These are phyloP conservation scores for Pythium aristosporum DNA, from an alignment of 352 stramenopile genomes.

Conservation along the genomic window DNA sequence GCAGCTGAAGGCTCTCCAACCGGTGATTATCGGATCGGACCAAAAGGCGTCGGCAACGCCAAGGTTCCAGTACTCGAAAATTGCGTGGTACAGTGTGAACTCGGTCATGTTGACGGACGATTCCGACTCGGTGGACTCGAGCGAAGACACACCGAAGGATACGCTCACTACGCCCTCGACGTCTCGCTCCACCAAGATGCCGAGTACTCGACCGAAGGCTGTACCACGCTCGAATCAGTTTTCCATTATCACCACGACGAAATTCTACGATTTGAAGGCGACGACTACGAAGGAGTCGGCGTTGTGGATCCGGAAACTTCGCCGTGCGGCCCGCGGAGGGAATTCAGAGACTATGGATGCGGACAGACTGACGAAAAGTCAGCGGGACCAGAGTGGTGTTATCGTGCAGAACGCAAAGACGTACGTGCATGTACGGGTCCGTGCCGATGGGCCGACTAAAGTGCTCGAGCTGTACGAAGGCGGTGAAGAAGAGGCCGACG, in stretches of 20 bases:
- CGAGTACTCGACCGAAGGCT: slow-evolving; percentile 25
- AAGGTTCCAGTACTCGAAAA: slow-evolving; percentile 78
- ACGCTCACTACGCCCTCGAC: slow-evolving; percentile 32
- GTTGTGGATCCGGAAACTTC: slow-evolving; percentile 66
- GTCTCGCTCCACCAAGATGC: slow-evolving; percentile 20
- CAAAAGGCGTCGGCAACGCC: slow-evolving; percentile 6
- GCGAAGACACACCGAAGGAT: slow-evolving; percentile 42
- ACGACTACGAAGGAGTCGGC: slow-evolving; percentile 72
- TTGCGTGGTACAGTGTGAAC: slow-evolving; percentile 77
- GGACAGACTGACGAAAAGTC: slow-evolving; percentile 20
- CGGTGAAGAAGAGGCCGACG: slow-evolving; percentile 83
- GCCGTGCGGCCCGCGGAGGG: slow-evolving; percentile 53
- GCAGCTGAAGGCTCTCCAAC: slow-evolving; percentile 61
- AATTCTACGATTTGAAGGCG: slow-evolving; percentile 84
- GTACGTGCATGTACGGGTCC: slow-evolving; percentile 82
- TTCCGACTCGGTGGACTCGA: slow-evolving; percentile 68
- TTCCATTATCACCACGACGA: slow-evolving; percentile 83
- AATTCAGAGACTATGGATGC: slow-evolving; percentile 16
- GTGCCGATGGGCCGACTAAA: slow-evolving; percentile 88
- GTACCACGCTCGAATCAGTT: slow-evolving; percentile 70
- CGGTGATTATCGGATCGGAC: slow-evolving; percentile 27
- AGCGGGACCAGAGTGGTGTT: slow-evolving; percentile 38
- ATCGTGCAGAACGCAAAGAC: slow-evolving; percentile 80
- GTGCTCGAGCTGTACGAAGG: slow-evolving; percentile 90
- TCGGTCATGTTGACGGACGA: slow-evolving; percentile 75